phyloP scores from a whole-genome alignment of 768 basidiomycete genomes.

The Neoboletus brunneissimus region DNA sequence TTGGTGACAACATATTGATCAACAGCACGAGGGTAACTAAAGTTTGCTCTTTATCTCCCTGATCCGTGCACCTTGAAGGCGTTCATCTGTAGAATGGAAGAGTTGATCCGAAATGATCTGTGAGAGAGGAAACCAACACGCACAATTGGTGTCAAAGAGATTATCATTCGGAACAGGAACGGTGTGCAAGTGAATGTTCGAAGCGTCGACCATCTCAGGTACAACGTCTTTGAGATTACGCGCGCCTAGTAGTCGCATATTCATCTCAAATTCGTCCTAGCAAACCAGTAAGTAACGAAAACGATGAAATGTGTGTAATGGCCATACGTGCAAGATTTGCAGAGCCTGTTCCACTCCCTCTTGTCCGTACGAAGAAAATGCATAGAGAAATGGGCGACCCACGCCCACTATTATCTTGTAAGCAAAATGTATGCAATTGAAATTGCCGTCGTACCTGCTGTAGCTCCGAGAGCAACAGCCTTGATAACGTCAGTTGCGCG shows the following conservation, averaged over 20 bases:
- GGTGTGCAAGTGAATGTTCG: conserved; percentile 62
- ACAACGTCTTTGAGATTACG: conserved; percentile 73
- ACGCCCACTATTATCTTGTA: conserved; percentile 57
- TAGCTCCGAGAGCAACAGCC: conserved; percentile 86
- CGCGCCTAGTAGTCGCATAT: conserved; percentile 89
- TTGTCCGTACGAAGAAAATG: conserved; percentile 84
- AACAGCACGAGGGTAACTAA: conserved; percentile 16
- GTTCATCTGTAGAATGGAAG: conserved; percentile 38
- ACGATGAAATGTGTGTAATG: background rate
- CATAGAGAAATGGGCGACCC: conserved; percentile 85
- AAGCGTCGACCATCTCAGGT: conserved; percentile 87
- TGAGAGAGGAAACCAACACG: conserved; percentile 30
- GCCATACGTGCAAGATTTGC: conserved; percentile 67
- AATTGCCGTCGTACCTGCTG: conserved; percentile 51
- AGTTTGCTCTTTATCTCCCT: conserved; percentile 40
- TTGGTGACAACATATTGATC: background rate
- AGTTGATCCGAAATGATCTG: background rate
- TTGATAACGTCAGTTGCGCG: conserved; percentile 89
- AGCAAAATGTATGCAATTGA: background rate
- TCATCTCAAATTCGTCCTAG: conserved; percentile 98
- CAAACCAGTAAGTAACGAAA: background rate
- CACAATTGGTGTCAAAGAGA: conserved; percentile 82
- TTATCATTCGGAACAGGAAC: conserved; percentile 67
- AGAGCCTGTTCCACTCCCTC: conserved; percentile 85
- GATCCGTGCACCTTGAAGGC: conserved; percentile 42